Conservation (phyloP, 2,329 filamentous ascomycete species). For the Diaporthe batatas region DNA sequence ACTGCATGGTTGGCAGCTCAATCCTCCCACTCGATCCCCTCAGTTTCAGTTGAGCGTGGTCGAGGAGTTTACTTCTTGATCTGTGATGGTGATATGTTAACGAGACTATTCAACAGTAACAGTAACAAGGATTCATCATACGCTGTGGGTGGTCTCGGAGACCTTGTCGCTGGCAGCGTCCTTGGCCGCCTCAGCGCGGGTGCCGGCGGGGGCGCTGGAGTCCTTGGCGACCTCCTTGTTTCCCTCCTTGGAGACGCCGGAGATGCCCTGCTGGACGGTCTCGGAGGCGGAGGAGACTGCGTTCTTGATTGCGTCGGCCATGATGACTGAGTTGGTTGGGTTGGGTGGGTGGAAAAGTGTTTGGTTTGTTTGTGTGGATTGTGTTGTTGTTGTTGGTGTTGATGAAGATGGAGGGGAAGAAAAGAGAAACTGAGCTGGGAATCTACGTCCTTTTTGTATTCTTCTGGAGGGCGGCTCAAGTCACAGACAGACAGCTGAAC, state of each 20-base stretch:
- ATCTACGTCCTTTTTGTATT: conserved; percentile 11
- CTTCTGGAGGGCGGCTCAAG: neutral
- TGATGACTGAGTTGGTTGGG: conserved; percentile 46
- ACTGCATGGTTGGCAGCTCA: neutral
- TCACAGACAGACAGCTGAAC: neutral
- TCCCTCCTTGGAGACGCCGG: conserved; percentile 70
- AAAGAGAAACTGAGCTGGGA: neutral
- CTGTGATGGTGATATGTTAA: neutral
- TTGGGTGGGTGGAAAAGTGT: conserved; percentile 22
- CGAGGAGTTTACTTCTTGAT: conserved; percentile 1
- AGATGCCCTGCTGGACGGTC: conserved; percentile 52
- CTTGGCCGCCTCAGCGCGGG: conserved; percentile 53
- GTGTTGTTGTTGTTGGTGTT: neutral
- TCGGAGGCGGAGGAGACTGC: conserved; percentile 63
- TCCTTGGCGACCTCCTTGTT: conserved; percentile 72
- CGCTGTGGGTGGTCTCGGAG: conserved; percentile 29
- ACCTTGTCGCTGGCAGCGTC: conserved; percentile 35
- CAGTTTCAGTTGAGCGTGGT: neutral
- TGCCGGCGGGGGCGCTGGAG: conserved; percentile 58
- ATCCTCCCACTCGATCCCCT: neutral
- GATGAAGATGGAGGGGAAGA: neutral
- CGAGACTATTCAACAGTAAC: too few species aligned
- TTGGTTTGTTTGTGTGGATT: conserved; percentile 40
- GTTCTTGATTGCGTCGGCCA: conserved; percentile 60
- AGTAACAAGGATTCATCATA: neutral